Conservation (phyloP, 495 filamentous ascomycete species). For the Penicillium simplicissimum region DNA sequence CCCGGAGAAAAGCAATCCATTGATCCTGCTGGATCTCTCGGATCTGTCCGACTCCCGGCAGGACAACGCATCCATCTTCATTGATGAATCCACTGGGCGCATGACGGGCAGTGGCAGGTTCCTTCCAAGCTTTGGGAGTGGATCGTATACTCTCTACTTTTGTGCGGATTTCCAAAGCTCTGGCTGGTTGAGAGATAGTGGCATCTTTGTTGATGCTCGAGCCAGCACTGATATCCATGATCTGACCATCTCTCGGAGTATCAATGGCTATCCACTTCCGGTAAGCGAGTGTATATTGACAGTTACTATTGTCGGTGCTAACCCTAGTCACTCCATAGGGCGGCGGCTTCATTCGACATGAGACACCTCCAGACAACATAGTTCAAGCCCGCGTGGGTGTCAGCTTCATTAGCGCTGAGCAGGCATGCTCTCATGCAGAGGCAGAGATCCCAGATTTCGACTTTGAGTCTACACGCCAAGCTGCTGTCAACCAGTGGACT, state of each 20-base stretch:
- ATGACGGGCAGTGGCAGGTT: slow-evolving; percentile 70
- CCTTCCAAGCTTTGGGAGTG: slow-evolving; percentile 65
- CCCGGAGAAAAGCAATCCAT: slow-evolving; percentile 47
- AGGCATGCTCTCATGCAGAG: slow-evolving; percentile 64
- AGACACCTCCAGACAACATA: slow-evolving; percentile 35
- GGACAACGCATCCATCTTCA: slow-evolving; percentile 60
- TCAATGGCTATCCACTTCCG: slow-evolving; percentile 71
- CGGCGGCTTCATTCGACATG: slow-evolving; percentile 66
- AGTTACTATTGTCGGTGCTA: neutral
- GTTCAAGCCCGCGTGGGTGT: slow-evolving; percentile 68
- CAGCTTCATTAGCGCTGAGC: slow-evolving; percentile 64
- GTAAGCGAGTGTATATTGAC: slow-evolving; percentile 22
- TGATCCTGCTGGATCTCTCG: slow-evolving; percentile 68
- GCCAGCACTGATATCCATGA: slow-evolving; percentile 50
- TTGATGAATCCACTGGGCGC: slow-evolving; percentile 60
- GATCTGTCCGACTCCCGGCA: slow-evolving; percentile 68
- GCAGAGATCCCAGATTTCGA: slow-evolving; percentile 58
- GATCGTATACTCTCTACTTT: slow-evolving; percentile 64
- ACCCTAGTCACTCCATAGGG: slow-evolving; percentile 35
- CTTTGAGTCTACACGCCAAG: slow-evolving; percentile 41
- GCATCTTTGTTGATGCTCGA: slow-evolving; percentile 46
- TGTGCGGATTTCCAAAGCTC: slow-evolving; percentile 64
- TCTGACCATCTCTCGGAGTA: slow-evolving; percentile 64
- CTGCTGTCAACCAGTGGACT: slow-evolving; percentile 49
- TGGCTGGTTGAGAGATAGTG: slow-evolving; percentile 42